Conservation (phyloP, 768 basidiomycete genomes). For the Trametes sanguinea region DNA sequence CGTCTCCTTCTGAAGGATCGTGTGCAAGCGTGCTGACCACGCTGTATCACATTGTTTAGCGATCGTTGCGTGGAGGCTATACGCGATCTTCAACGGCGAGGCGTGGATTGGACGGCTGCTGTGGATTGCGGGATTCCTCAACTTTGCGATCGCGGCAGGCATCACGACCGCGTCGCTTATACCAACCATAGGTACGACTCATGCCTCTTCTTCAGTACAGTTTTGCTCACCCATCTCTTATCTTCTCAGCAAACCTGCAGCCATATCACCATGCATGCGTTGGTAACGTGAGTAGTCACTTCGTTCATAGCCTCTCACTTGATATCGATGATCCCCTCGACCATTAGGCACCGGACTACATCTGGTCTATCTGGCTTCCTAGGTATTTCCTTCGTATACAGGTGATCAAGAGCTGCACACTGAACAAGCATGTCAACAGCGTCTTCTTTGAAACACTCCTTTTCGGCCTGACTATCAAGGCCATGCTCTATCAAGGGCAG, state of each 20-base stretch:
- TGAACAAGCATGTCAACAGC: slow-evolving; percentile 3
- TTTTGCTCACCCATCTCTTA: neutral
- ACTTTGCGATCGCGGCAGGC: slow-evolving; percentile 24
- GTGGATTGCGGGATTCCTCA: slow-evolving; percentile 25
- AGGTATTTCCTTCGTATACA: slow-evolving; percentile 14
- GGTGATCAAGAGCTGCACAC: neutral
- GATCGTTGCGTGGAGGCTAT: slow-evolving; percentile 30
- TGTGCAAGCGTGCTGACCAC: no score
- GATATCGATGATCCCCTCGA: neutral
- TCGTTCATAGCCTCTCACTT: neutral
- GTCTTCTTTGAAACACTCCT: slow-evolving; percentile 33
- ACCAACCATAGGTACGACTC: slow-evolving; percentile 27
- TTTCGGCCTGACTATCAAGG: slow-evolving; percentile 29
- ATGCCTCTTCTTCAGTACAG: no score
- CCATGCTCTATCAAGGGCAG: slow-evolving; percentile 26
- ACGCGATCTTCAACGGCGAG: slow-evolving; percentile 29
- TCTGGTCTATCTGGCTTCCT: slow-evolving; percentile 34
- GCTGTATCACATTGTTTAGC: slow-evolving; percentile 11
- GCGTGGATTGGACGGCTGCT: slow-evolving; percentile 28
- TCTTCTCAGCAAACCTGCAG: slow-evolving; percentile 22
- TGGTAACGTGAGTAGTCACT: slow-evolving; percentile 24
- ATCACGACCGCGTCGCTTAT: slow-evolving; percentile 29
- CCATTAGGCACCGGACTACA: slow-evolving; percentile 28
- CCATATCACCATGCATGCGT: slow-evolving; percentile 31
- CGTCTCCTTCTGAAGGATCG: no score